Evolutionary conservation across 805 yeast species (phyloP).

Genomic region (Torulaspora maleeae): DNA sequence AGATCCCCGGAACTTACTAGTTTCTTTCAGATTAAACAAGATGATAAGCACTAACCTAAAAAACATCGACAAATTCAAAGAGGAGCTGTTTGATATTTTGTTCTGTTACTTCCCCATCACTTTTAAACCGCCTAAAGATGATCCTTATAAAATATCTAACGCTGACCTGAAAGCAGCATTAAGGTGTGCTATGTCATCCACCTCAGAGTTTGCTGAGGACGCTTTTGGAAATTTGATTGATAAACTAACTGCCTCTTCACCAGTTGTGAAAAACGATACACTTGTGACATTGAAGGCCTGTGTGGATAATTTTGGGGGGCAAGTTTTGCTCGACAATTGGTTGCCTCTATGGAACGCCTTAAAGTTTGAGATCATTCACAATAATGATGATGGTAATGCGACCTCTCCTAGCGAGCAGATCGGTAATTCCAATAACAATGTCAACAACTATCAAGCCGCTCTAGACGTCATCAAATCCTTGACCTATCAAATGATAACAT

Average conservation of each 20-base stretch:
- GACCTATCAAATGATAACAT: conserved; percentile 35
- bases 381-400: conserved; percentile 46
- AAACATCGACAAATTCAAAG: conserved; percentile 42
- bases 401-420: conserved; percentile 9
- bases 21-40: conserved; percentile 57
- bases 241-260: conserved; percentile 72
- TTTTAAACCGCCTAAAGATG: conserved; percentile 79
- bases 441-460: conserved; percentile 41
- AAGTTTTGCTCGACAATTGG: conserved; percentile 58
- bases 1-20: conserved; percentile 82
- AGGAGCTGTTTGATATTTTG: conserved; percentile 77
- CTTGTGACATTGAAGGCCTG: conserved; percentile 57
- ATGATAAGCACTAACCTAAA: conserved; percentile 40
- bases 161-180: conserved; percentile 61
- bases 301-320: conserved; percentile 46
- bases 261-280: conserved; percentile 68
- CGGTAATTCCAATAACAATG: conserved; percentile 38
- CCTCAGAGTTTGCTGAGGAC: conserved; percentile 61
- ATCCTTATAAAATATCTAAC: conserved; percentile 78
- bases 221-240: conserved; percentile 73
- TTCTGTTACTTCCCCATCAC: conserved; percentile 97
- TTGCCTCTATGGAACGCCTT: conserved; percentile 77
- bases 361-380: conserved; percentile 84
- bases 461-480: conserved; percentile 45
- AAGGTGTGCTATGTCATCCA: conserved; percentile 58